Evolutionary conservation across 495 filamentous ascomycete genomes (phyloP).

Genomic region (Aspergillus carlsbadensis): DNA sequence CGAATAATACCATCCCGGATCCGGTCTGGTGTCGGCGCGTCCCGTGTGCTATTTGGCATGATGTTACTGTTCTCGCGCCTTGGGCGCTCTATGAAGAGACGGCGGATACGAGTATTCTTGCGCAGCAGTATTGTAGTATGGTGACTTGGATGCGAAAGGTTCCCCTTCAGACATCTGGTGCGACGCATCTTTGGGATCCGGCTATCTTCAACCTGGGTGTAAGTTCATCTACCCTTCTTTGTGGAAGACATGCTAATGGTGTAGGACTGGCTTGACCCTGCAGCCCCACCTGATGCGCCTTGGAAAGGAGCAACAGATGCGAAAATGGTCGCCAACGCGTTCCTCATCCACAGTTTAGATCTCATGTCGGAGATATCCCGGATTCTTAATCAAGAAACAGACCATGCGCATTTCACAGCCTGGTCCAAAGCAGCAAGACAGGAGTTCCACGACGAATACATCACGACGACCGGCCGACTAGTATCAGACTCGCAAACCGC

Average conservation of each 20-base stretch:
- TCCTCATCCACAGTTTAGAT: slow-evolving; percentile 43
- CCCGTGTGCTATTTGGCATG: slow-evolving; percentile 48
- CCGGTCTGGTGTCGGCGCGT: slow-evolving; percentile 19
- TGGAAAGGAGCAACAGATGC: slow-evolving; percentile 31
- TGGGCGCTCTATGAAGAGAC: slow-evolving; percentile 44
- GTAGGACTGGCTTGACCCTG: background rate
- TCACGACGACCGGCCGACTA: slow-evolving; percentile 37
- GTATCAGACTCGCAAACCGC: slow-evolving; percentile 51
- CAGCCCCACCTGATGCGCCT: background rate
- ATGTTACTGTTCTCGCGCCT: slow-evolving; percentile 45
- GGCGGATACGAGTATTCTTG: slow-evolving; percentile 40
- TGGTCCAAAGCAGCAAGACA: slow-evolving; percentile 26
- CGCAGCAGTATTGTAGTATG: background rate
- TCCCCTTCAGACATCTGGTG: background rate
- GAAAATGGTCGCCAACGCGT: slow-evolving; percentile 49
- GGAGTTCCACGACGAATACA: slow-evolving; percentile 44
- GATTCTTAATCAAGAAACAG: slow-evolving; percentile 26
- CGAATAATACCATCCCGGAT: slow-evolving; percentile 26
- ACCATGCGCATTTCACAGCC: slow-evolving; percentile 22
- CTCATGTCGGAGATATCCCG: slow-evolving; percentile 24
- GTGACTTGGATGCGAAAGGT: background rate
- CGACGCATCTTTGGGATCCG: background rate
- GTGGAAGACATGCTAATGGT: background rate
- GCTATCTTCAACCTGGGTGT: background rate
- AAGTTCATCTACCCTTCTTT: background rate